Percentiles rank a stretch among this genome's conserved stretches.
Evolutionary conservation across 805 yeast genomes (phyloP).

Genomic region (Candida pseudofarinosa): DNA sequence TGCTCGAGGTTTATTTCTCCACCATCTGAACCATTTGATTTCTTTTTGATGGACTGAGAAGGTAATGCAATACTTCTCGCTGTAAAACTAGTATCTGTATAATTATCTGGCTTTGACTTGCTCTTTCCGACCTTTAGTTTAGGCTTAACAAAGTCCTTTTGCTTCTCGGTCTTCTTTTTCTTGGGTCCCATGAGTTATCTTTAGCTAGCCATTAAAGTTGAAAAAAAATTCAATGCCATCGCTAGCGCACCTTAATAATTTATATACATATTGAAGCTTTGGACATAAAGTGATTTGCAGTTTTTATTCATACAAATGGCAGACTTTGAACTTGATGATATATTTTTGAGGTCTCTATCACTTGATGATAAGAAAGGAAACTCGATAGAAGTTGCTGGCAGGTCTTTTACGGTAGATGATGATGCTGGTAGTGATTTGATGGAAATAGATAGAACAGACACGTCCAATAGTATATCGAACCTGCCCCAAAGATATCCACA

Average conservation of each 20-base stretch:
- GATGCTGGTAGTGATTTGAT: background rate
- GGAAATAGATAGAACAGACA: background rate
- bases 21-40: constrained; percentile 9
- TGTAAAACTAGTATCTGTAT: constrained; percentile 81
- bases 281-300: background rate
- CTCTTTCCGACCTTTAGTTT: constrained; percentile 89
- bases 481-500: background rate
- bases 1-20: constrained; percentile 49
- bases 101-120: constrained; percentile 63
- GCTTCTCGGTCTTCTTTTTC: constrained; percentile 59
- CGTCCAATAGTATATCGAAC: background rate
- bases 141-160: constrained; percentile 69
- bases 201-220: background rate
- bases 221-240: background rate
- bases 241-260: background rate
- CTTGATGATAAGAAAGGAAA: constrained; percentile 13
- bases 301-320: background rate
- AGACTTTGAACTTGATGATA: constrained; percentile 18
- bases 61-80: constrained; percentile 57
- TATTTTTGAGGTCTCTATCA: constrained; percentile 20
- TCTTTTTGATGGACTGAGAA: constrained; percentile 33
- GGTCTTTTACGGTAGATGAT: background rate
- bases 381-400: background rate
- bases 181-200: constrained; percentile 36
- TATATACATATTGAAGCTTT: background rate